A percentile compares a stretch with the other conserved stretches of the same genome.
Conservation (phyloP, 345 rosid species). For the Salix suchowensis region DNA sequence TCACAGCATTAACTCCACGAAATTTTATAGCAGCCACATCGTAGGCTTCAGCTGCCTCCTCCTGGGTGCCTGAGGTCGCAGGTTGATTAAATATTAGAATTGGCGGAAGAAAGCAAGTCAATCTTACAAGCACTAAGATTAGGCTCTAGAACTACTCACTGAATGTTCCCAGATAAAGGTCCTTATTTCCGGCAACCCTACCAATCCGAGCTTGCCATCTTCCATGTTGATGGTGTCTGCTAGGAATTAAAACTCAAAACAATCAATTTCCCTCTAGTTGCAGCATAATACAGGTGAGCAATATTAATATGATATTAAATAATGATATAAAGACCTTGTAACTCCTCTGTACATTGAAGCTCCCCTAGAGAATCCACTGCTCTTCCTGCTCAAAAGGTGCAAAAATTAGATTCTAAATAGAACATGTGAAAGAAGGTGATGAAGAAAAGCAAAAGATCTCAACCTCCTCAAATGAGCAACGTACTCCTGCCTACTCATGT, state of each 20-base stretch:
- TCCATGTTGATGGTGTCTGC: slow-evolving; percentile 94
- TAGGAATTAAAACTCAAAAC: background rate
- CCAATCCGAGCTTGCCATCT: slow-evolving; percentile 99
- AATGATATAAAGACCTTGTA: slow-evolving; percentile 56
- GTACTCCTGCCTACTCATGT: slow-evolving; percentile 83
- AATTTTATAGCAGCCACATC: slow-evolving; percentile 92
- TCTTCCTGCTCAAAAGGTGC: slow-evolving; percentile 49
- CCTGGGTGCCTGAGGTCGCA: slow-evolving; percentile 68
- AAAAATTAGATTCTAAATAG: background rate
- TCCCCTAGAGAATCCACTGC: slow-evolving; percentile 98
- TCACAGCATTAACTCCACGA: slow-evolving; percentile 90
- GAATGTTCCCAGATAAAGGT: slow-evolving; percentile 94
- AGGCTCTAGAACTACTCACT: slow-evolving; percentile 44
- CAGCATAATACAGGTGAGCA: too few relatives aligned
- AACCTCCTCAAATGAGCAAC: slow-evolving; percentile 91
- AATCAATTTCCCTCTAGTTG: too few relatives aligned
- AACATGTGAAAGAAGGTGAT: background rate
- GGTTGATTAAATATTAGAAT: background rate
- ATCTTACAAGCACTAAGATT: background rate
- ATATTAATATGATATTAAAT: too few relatives aligned
- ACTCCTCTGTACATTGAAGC: slow-evolving; percentile 99
- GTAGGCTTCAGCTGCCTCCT: slow-evolving; percentile 97
- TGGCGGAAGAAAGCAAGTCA: background rate
- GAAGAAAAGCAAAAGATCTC: background rate
- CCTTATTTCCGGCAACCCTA: slow-evolving; percentile 96